Base-by-base conservation (phyloP, 208 protist species). In the Crithidia thermophila region DNA sequence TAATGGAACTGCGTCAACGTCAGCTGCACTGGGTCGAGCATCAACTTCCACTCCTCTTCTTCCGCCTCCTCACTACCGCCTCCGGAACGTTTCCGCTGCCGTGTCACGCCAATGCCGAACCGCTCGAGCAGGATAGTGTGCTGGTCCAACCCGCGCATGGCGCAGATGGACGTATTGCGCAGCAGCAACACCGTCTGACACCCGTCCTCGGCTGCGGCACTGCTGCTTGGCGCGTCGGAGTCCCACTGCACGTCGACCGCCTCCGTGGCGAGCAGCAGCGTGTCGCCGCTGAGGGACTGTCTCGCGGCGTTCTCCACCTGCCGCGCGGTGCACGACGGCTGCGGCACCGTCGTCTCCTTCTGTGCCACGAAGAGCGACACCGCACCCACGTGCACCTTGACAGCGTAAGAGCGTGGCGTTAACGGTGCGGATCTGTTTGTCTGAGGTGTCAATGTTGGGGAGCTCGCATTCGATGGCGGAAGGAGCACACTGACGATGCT, bases 1-100 rank as follows among this genome's bases (percentile, higher is more conserved):
- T 75, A 75, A 33, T 75, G 69, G 7, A 50, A 39, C 55, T 65
- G 60, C 36, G 45, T 65, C 42, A 75, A 61, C 23, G 69, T 69
- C 45, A 75, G 55, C 21, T 75, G 69, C 52, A 75, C 13, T 11
- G 69, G 43, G 21, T 75, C 69, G 20, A 75, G n/a, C 9, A 6
- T 14, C 4, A 75, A 28, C 14, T 46, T 52, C 69, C 69, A 75
- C 69, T 75, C 69, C 47, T 69, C 69, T 14, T 25, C 25, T 8
- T 4, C 14, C 23, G n/a, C 40, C 20, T 18, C n/a, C 6, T 20
- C 40, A 31, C 23, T n/a, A n/a, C n/a, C 10, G n/a, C 0, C 20
- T 3, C 14, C 45, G 21, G 36, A 47, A 11, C 3, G 11, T 25
- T 45, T n/a, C 33, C 45, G 37, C 34, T 47, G 60, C 21, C 62